phyloP scores from a whole-genome alignment of 208 protist species.

The Trypanosoma vivax region DNA sequence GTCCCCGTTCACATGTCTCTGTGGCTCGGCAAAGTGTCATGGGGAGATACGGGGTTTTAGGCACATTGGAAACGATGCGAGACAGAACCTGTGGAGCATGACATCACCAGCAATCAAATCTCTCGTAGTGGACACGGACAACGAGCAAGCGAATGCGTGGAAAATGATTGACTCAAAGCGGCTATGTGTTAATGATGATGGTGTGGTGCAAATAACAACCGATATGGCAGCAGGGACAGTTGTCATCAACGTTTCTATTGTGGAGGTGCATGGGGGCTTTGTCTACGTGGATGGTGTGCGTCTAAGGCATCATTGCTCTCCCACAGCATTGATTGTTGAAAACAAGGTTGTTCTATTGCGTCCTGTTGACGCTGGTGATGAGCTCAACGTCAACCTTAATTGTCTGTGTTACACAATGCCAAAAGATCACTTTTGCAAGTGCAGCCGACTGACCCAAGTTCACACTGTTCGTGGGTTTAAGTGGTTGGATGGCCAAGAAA shows the following conservation, averaged over 20 bases:
- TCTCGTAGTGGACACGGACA: constrained; percentile 16
- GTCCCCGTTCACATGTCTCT: constrained; percentile 72
- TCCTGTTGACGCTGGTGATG: constrained; percentile 38
- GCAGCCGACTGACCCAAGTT: constrained; percentile 8
- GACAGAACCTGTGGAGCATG: constrained; percentile 69
- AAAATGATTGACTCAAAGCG: constrained; percentile 31
- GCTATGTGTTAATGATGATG: constrained; percentile 39
- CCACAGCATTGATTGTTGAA: constrained; percentile 57
- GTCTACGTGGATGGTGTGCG: constrained; percentile 48
- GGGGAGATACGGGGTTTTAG: constrained; percentile 69
- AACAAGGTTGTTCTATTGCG: constrained; percentile 43
- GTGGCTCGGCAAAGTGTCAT: constrained; percentile 43
- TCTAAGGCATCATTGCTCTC: constrained; percentile 62
- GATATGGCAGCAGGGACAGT: constrained; percentile 45
- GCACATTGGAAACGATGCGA: constrained; percentile 35
- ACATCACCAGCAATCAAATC: constrained; percentile 61
- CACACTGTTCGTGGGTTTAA: constrained; percentile 59
- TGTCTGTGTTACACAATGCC: constrained; percentile 51
- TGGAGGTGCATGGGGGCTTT: constrained; percentile 18
- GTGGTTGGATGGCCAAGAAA: constrained; percentile 20
- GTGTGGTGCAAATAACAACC: constrained; percentile 35
- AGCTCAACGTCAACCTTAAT: constrained; percentile 72
- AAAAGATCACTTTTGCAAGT: constrained; percentile 44
- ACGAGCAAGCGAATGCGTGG: constrained; percentile 31
- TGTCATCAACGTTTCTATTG: constrained; percentile 28